Evolutionary conservation across 148 eudicot genomes (phyloP).

Genomic region (Selenicereus undatus): DNA sequence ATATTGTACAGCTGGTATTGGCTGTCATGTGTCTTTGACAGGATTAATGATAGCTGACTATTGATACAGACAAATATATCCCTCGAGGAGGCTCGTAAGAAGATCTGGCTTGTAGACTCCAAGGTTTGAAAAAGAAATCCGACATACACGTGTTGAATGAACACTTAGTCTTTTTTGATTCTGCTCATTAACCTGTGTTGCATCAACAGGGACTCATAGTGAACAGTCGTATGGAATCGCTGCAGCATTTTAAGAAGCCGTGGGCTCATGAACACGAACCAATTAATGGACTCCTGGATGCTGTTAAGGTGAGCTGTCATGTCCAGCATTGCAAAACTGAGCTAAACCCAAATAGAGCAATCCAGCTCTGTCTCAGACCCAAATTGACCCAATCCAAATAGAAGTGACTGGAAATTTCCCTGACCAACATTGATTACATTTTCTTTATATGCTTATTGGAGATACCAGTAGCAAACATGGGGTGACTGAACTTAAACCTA

Average conservation of each 20-base stretch:
- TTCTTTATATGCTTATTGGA: too few species aligned
- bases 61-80: constrained; percentile 64
- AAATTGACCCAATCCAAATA: background rate
- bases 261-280: constrained; percentile 98
- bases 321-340: background rate
- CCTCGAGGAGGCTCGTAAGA: constrained; percentile 84
- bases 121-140: constrained; percentile 44
- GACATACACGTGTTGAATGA: background rate
- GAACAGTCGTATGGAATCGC: constrained; percentile 59
- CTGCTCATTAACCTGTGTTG: constrained; percentile 6
- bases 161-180: background rate
- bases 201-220: constrained; percentile 78
- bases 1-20: background rate
- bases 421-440: too few species aligned
- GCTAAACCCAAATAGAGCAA: background rate
- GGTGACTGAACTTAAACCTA: background rate
- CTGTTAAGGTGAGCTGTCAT: constrained; percentile 56
- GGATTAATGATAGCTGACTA: constrained; percentile 12
- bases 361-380: too few species aligned
- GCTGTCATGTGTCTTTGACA: background rate
- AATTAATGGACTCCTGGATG: constrained; percentile 56
- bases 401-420: background rate
- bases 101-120: constrained; percentile 92
- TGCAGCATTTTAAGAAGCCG: constrained; percentile 90
- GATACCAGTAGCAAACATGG: too few species aligned